Base-by-base conservation (phyloP, 495 filamentous ascomycete species). In the Cercophora sp. region DNA sequence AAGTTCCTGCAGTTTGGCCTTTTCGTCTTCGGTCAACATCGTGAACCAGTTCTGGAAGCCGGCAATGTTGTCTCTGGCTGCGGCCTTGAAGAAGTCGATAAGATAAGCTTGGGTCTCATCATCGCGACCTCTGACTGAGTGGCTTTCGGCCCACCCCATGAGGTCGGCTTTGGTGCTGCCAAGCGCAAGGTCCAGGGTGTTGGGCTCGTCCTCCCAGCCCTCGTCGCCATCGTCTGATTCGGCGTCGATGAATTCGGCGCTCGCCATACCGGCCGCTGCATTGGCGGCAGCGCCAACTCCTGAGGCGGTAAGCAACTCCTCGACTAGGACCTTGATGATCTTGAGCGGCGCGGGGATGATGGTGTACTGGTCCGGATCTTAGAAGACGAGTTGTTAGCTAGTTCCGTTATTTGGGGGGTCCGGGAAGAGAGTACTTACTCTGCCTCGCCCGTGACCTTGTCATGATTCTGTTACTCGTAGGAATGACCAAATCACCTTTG, bases 311-410 rank as follows among this genome's bases (percentile, higher is more conserved):
- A 74, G 74, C 22, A 98, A 79, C 68, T 98, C 93, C 63, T 95
- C 87, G 43, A 96, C 83, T 0, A 98, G 80, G 6, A 98, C 86
- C 73, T 98, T 98, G 69, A 96, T 71, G 62, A 98, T 96, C 72
- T 98, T 98, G 62, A 98, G 74, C 2, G 88, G 83, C 0, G 90
- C 90, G 0, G 90, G 77, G 40, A 97, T 84, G 51, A 85, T 83
- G n/a, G 92, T 96, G 73, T 83, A 97, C 61, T 82, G 85, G 59
- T 96, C 91, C 2, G 93, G 93, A 60, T 90, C 88, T 86, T 36
- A 25, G n/a, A n/a, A n/a, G n/a, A n/a, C n/a, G n/a, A n/a, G n/a
- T n/a, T n/a, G n/a, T n/a, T n/a, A n/a, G n/a, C n/a, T n/a, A n/a
- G n/a, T n/a, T n/a, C n/a, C n/a, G n/a, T n/a, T n/a, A n/a, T n/a